phyloP scores from a whole-genome alignment of 441 rosid genomes.

The Bocquillonia castaneifolia region DNA sequence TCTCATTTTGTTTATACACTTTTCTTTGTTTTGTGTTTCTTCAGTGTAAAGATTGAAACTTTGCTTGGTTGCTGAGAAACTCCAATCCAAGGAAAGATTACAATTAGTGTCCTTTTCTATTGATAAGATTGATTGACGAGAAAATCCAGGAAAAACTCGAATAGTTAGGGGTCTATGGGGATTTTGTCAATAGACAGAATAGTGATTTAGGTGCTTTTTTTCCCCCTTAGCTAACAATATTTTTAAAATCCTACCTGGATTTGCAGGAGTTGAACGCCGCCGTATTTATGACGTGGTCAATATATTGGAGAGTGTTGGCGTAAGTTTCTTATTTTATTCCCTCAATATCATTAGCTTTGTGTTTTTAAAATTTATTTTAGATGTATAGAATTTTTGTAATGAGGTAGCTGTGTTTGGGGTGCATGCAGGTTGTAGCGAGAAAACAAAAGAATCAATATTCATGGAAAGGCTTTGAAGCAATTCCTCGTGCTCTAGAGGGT shows the following conservation, averaged over 20 bases:
- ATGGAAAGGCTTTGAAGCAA: conserved; percentile 70
- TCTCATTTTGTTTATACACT: neutral
- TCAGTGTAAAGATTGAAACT: neutral
- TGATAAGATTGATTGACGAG: no score
- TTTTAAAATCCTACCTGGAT: conserved; percentile 9
- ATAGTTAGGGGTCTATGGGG: no score
- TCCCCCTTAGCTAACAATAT: no score
- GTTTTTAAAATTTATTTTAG: neutral
- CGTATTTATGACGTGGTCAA: conserved; percentile 91
- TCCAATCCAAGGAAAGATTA: no score
- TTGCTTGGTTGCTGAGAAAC: conserved; percentile 12
- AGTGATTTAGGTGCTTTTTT: no score
- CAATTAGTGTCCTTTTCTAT: no score
- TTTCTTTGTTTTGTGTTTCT: neutral
- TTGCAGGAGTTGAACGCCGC: conserved; percentile 80
- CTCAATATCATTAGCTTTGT: neutral
- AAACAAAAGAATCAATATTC: conserved; percentile 73
- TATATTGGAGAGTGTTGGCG: conserved; percentile 87
- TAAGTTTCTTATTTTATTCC: conserved; percentile 29
- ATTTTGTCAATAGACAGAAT: no score
- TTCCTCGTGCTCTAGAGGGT: conserved; percentile 52
- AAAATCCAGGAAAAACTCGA: neutral
- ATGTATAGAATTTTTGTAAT: neutral
- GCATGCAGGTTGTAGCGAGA: conserved; percentile 60
- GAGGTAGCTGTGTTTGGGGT: neutral